A percentile compares a stretch with the other conserved stretches of the same genome.
Evolutionary conservation across 768 basidiomycete species (phyloP).

Genomic region (Cubamyces lactineus): DNA sequence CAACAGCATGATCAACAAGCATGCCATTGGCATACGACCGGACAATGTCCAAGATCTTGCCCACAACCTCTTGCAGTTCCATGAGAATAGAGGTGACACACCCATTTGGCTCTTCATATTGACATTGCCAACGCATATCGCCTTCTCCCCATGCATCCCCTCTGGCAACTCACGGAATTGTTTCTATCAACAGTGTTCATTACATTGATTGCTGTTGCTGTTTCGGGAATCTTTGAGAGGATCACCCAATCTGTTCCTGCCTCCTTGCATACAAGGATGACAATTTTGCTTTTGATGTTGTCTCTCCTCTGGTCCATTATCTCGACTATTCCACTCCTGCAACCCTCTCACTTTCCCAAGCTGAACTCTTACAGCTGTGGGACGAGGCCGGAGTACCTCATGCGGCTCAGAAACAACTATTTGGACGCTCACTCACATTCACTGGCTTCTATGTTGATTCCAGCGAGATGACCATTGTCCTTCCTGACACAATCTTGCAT

Average conservation of each 20-base stretch:
- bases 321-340: background rate
- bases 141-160: conserved; percentile 30
- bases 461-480: conserved; percentile 36
- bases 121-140: conserved; percentile 33
- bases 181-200: conserved; percentile 33
- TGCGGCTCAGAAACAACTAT: conserved; percentile 43
- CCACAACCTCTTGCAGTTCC: conserved; percentile 1
- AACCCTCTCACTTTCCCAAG: conserved; percentile 38
- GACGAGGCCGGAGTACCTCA: conserved; percentile 46
- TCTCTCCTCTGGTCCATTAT: background rate
- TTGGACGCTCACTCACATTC: conserved; percentile 38
- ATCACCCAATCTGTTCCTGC: conserved; percentile 10
- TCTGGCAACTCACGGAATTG: conserved; percentile 40
- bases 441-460: conserved; percentile 46
- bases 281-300: conserved; percentile 27
- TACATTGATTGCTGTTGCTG: conserved; percentile 38
- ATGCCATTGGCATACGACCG: background rate
- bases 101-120: conserved; percentile 15
- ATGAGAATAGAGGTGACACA: background rate
- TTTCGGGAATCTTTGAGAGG: conserved; percentile 41
- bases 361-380: conserved; percentile 41
- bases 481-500: conserved; percentile 10
- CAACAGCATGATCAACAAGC: conserved; percentile 34
- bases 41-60: conserved; percentile 19
- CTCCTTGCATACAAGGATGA: conserved; percentile 43